phyloP scores from a whole-genome alignment of 768 basidiomycete species.

The Kondoa subrosea region DNA sequence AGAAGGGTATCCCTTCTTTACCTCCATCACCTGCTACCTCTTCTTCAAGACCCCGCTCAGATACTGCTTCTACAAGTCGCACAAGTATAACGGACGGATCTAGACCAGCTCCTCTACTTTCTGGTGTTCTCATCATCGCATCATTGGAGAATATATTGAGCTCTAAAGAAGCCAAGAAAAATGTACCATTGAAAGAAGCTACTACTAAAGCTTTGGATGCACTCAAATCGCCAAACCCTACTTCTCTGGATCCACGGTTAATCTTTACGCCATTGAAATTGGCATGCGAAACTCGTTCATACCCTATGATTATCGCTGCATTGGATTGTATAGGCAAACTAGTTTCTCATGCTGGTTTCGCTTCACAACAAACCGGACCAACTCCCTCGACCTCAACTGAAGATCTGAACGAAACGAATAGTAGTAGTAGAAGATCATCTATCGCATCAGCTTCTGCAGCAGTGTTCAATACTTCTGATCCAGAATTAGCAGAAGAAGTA shows the following conservation, averaged over 20 bases:
- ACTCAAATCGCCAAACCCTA: conserved; percentile 18
- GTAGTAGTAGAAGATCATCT: background rate
- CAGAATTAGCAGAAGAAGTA: conserved; percentile 69
- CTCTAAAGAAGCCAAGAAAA: conserved; percentile 26
- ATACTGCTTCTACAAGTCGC: conserved; percentile 6
- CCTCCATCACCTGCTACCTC: background rate
- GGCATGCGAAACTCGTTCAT: conserved; percentile 85
- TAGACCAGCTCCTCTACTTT: conserved; percentile 9
- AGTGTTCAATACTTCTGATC: conserved; percentile 15
- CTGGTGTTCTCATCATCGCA: conserved; percentile 25
- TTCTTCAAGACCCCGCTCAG: conserved; percentile 9
- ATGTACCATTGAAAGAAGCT: conserved; percentile 25
- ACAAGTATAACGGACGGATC: background rate
- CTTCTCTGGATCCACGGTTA: background rate
- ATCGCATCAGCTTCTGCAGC: background rate
- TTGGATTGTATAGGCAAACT: conserved; percentile 95
- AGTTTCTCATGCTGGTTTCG: conserved; percentile 82
- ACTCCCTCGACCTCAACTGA: conserved; percentile 28
- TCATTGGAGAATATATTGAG: conserved; percentile 26
- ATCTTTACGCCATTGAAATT: conserved; percentile 71
- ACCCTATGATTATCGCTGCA: conserved; percentile 89
- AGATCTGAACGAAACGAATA: conserved; percentile 33
- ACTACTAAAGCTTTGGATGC: conserved; percentile 24
- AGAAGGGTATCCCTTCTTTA: background rate
- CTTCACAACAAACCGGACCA: no score